Conservation (phyloP, 106 monocot species). For the Posidonia australis region DNA sequence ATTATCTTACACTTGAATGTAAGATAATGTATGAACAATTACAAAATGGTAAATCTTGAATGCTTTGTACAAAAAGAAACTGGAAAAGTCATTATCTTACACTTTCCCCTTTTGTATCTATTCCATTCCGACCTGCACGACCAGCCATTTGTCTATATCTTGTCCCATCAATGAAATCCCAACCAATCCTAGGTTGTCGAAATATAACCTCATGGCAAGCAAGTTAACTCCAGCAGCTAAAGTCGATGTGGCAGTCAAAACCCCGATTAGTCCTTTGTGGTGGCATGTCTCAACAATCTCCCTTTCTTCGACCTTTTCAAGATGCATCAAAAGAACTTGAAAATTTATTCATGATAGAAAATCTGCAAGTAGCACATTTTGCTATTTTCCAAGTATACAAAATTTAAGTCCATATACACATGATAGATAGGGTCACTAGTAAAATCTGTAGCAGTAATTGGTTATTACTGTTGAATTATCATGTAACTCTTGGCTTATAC, state of each 20-base stretch:
- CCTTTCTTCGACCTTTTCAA: slow-evolving; percentile 84
- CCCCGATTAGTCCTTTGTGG: slow-evolving; percentile 81
- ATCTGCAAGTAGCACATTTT: background rate
- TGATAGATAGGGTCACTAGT: background rate
- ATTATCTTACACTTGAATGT: no score
- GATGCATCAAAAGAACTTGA: background rate
- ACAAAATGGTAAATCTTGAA: background rate
- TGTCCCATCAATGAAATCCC: slow-evolving; percentile 97
- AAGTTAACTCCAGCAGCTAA: slow-evolving; percentile 99
- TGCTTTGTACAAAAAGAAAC: background rate
- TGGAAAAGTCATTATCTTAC: slow-evolving; percentile 41
- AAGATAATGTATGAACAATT: background rate
- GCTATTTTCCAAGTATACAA: background rate
- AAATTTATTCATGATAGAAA: background rate
- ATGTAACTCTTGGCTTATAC: background rate
- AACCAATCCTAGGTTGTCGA: slow-evolving; percentile 88
- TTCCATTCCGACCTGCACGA: slow-evolving; percentile 96
- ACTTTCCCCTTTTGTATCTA: slow-evolving; percentile 94
- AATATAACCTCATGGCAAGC: slow-evolving; percentile 99
- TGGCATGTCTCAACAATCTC: slow-evolving; percentile 92
- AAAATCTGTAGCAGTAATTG: background rate
- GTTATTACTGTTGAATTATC: background rate
- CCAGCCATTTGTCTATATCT: slow-evolving; percentile 98
- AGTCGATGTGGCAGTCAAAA: slow-evolving; percentile 97
- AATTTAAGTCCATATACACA: no score